Percentiles rank a stretch among this genome's conserved stretches.
These are phyloP conservation scores for Colletotrichum zoysiae DNA, from an alignment of 2,329 filamentous ascomycete genomes.

Conservation along the genomic window DNA sequence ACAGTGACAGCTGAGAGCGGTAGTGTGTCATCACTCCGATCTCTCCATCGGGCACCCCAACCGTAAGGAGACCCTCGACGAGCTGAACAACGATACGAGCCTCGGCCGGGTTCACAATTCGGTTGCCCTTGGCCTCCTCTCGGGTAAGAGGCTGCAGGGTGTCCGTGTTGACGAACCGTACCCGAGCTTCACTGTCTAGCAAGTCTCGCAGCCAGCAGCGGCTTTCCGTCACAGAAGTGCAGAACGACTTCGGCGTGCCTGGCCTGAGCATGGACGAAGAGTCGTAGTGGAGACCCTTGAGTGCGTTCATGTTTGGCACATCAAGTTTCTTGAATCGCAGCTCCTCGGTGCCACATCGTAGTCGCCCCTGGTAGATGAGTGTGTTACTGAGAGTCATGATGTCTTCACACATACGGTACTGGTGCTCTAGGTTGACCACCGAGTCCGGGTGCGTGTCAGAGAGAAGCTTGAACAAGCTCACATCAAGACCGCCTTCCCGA, in stretches of 20 bases:
- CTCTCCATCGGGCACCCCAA: slow-evolving; percentile 79
- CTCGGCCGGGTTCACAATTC: slow-evolving; percentile 91
- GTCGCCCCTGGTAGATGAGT: slow-evolving; percentile 89
- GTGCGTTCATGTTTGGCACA: slow-evolving; percentile 74
- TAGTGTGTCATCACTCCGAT: slow-evolving; percentile 98
- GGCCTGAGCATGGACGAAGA: slow-evolving; percentile 58
- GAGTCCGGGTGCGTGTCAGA: slow-evolving; percentile 89
- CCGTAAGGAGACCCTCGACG: slow-evolving; percentile 80
- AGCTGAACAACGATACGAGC: slow-evolving; percentile 82
- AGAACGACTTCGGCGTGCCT: slow-evolving; percentile 64
- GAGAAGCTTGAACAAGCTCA: slow-evolving; percentile 93
- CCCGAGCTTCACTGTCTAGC: slow-evolving; percentile 77
- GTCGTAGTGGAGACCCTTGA: slow-evolving; percentile 72
- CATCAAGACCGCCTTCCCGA: slow-evolving; percentile 85
- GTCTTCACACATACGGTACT: slow-evolving; percentile 98
- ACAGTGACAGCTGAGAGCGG: slow-evolving; percentile 86
- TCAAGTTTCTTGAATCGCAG: slow-evolving; percentile 78
- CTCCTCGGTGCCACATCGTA: slow-evolving; percentile 87
- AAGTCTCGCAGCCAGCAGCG: slow-evolving; percentile 83
- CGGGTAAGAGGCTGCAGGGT: slow-evolving; percentile 71
- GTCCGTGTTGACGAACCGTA: slow-evolving; percentile 93
- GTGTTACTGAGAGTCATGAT: slow-evolving; percentile 95
- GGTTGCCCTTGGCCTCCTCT: slow-evolving; percentile 83
- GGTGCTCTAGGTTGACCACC: slow-evolving; percentile 92
- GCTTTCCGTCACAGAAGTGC: slow-evolving; percentile 61